A percentile compares a stretch with the other conserved stretches of the same genome.
Evolutionary conservation across 1,284 basidiomycete species (phyloP).

Genomic region (Trichosporon coremiiforme): DNA sequence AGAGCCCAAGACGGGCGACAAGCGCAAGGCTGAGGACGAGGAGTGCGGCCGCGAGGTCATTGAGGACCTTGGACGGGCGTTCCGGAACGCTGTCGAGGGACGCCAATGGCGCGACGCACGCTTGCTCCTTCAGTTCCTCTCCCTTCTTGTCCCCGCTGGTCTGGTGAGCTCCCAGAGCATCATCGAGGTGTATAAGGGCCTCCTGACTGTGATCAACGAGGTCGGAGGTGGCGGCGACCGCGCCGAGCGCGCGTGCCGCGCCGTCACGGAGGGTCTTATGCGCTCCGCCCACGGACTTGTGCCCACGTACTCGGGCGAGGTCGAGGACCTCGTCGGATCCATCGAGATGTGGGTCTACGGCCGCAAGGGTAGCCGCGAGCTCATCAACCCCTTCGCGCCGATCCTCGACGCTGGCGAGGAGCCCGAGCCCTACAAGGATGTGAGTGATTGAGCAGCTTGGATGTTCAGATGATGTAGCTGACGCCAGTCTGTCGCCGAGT

Average conservation of each 20-base stretch:
- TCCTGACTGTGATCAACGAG: slow-evolving; percentile 82
- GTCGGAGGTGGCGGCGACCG: slow-evolving; percentile 84
- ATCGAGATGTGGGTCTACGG: slow-evolving; percentile 49
- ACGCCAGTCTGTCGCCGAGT: slow-evolving; percentile 44
- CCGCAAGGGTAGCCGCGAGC: slow-evolving; percentile 37
- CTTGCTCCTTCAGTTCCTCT: slow-evolving; percentile 87
- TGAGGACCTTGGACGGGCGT: slow-evolving; percentile 83
- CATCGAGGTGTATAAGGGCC: slow-evolving; percentile 73
- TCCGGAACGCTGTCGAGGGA: slow-evolving; percentile 80
- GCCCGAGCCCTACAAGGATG: slow-evolving; percentile 40
- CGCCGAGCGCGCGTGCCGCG: slow-evolving; percentile 79
- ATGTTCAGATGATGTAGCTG: background rate
- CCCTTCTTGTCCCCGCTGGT: slow-evolving; percentile 74
- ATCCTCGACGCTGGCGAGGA: slow-evolving; percentile 44
- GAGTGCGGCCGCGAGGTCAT: slow-evolving; percentile 72
- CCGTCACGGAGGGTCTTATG: slow-evolving; percentile 83
- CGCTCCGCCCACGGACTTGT: slow-evolving; percentile 55
- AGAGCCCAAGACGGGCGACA: slow-evolving; percentile 40
- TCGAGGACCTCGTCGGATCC: slow-evolving; percentile 41
- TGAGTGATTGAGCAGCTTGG: slow-evolving; percentile 29
- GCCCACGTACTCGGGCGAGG: slow-evolving; percentile 40
- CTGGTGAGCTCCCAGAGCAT: slow-evolving; percentile 75
- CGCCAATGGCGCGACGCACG: slow-evolving; percentile 84
- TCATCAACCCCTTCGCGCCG: slow-evolving; percentile 45
- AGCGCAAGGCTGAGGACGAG: slow-evolving; percentile 50